These are phyloP conservation scores for Eucalyptus decipiens DNA, from an alignment of 345 rosid genomes.

Conservation along the genomic window DNA sequence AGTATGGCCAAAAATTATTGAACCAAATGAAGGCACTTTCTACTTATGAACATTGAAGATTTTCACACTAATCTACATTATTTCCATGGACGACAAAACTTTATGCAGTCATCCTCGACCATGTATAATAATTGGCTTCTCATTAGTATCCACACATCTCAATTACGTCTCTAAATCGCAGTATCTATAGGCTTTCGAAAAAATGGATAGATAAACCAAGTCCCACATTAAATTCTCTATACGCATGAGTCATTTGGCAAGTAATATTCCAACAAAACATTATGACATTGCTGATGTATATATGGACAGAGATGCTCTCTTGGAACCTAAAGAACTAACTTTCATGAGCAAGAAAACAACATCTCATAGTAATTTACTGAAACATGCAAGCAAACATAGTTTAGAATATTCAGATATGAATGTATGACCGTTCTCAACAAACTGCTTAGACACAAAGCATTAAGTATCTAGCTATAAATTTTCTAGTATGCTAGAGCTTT, in stretches of 20 bases:
- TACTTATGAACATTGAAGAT: no score
- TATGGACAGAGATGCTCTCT: neutral
- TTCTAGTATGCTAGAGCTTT: neutral
- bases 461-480: neutral
- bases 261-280: neutral
- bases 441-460: rapidly evolving
- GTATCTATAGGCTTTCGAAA: neutral
- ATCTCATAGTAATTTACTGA: neutral
- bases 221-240: neutral
- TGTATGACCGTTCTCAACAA: neutral
- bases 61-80: no score
- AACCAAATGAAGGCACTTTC: no score
- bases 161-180: no score
- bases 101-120: no score
- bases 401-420: neutral
- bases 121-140: neutral
- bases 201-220: neutral
- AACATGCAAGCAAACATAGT: neutral
- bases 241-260: neutral
- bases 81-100: no score
- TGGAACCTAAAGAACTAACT: neutral
- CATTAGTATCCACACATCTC: neutral
- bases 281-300: no score
- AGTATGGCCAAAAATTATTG: no score
- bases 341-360: neutral